Base-by-base conservation (phyloP, 257 asterid genomes). In the Fraxinus excelsior region DNA sequence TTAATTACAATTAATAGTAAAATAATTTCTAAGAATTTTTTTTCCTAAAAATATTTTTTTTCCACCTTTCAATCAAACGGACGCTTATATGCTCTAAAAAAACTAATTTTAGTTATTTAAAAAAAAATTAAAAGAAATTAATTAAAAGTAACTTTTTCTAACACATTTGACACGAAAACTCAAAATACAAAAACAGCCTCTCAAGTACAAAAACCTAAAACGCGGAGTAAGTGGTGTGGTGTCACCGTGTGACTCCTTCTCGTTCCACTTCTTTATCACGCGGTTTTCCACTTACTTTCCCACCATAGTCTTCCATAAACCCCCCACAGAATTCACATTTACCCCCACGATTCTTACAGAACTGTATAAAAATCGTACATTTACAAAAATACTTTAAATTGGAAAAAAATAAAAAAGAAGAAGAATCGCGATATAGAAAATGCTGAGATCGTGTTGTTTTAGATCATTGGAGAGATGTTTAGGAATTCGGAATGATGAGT, bases 371-470 rank as follows among this genome's bases (percentile, higher is more conserved):
- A 14, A 21, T 23, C 16, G 0, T 46, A 67, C 60, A 35, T 44
- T 38, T 14, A 26, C 58, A 13, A 26, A 6, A 10, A 35, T 40
- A 10, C 49, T 40, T 40, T 29, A 21, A n/a, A n/a, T n/a, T n/a
- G n/a, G n/a, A n/a, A n/a, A n/a, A n/a, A n/a, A n/a, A n/a, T n/a
- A n/a, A n/a, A 32, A 14, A 5, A 68, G 3, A 68, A 18, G 25
- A n/a, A 68, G 72, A 32, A 28, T 31, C 28, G 19, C 10, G 31
- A 46, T 18, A 13, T 26, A 6, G 67, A 76, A 18, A 85, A 91
- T 95, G 97, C 62, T 91, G 82, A 84, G 97, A 83, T 93, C 94
- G 8, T 89, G 91, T 82, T 88, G 74, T 76, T 72, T 31, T 7
- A 68, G 86, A 73, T 85, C 85, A 19, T 75, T 86, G 68, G 87